Evolutionary conservation across 352 stramenopile genomes (phyloP).

Genomic region (Phytophthora melonis): DNA sequence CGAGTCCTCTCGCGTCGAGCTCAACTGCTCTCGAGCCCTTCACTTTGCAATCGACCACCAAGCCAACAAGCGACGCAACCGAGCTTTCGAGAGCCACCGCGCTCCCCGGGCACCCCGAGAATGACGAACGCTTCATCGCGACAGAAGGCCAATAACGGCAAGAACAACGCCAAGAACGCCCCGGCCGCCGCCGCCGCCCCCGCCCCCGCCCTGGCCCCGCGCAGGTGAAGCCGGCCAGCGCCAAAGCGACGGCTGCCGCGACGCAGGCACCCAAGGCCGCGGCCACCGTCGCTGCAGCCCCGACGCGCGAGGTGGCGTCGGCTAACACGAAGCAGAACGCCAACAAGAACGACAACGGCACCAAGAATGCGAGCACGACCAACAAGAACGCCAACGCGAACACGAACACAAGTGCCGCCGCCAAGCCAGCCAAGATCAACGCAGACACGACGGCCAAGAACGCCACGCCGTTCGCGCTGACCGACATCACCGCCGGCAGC

Average conservation of each 20-base stretch:
- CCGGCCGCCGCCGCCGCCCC: neutral
- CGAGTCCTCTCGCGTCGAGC: no score
- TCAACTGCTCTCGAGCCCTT: neutral
- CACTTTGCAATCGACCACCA: slow-evolving; percentile 12
- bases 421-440: neutral
- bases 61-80: slow-evolving; percentile 1
- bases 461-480: neutral
- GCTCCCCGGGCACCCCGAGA: neutral
- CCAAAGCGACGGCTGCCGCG: neutral
- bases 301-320: neutral
- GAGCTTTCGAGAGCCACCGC: slow-evolving; percentile 2
- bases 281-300: neutral
- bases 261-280: neutral
- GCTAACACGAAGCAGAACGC: neutral
- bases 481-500: slow-evolving; percentile 4
- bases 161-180: slow-evolving; percentile 3
- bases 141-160: slow-evolving; percentile 8
- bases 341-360: neutral
- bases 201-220: neutral
- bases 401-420: neutral
- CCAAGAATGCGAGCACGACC: no score
- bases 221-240: neutral
- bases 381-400: slow-evolving; percentile 5
- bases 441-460: no score
- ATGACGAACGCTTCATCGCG: neutral